Percentiles rank a stretch among this genome's conserved stretches.
Evolutionary conservation across 2,329 filamentous ascomycete genomes (phyloP).

Genomic region (Akanthomyces dipterigenus): DNA sequence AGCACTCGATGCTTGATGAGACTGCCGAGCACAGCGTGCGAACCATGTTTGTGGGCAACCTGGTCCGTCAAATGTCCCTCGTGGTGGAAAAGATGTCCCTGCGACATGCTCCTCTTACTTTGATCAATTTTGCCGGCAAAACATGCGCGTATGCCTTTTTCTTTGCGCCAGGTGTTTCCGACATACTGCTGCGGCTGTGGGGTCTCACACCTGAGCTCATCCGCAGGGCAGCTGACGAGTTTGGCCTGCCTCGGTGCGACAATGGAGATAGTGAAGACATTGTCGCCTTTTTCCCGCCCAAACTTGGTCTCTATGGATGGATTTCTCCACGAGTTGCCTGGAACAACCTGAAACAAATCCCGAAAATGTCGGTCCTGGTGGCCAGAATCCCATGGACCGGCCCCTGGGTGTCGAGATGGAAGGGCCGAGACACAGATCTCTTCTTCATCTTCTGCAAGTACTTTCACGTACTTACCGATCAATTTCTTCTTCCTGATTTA

Average conservation of each 20-base stretch:
- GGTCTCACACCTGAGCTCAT: slow-evolving; percentile 61
- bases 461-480: slow-evolving; percentile 71
- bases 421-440: slow-evolving; percentile 77
- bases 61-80: slow-evolving; percentile 76
- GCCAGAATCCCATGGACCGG: slow-evolving; percentile 77
- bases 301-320: slow-evolving; percentile 52
- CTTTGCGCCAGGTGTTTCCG: slow-evolving; percentile 80
- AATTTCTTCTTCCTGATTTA: slow-evolving; percentile 56
- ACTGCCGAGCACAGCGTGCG: slow-evolving; percentile 84
- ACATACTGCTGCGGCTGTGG: slow-evolving; percentile 79
- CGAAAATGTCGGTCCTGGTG: slow-evolving; percentile 59
- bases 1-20: slow-evolving; percentile 49
- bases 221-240: slow-evolving; percentile 63
- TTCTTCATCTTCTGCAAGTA: slow-evolving; percentile 91
- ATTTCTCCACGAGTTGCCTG: slow-evolving; percentile 42
- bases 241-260: slow-evolving; percentile 53
- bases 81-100: slow-evolving; percentile 86
- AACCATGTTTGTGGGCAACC: slow-evolving; percentile 77
- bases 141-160: slow-evolving; percentile 90
- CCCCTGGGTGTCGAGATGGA: slow-evolving; percentile 80
- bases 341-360: slow-evolving; percentile 56
- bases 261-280: slow-evolving; percentile 57
- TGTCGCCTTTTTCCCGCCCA: slow-evolving; percentile 61
- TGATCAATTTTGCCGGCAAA: slow-evolving; percentile 84
- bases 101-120: slow-evolving; percentile 55